phyloP scores from a whole-genome alignment of 768 basidiomycete species.

The Lactarius indigo region DNA sequence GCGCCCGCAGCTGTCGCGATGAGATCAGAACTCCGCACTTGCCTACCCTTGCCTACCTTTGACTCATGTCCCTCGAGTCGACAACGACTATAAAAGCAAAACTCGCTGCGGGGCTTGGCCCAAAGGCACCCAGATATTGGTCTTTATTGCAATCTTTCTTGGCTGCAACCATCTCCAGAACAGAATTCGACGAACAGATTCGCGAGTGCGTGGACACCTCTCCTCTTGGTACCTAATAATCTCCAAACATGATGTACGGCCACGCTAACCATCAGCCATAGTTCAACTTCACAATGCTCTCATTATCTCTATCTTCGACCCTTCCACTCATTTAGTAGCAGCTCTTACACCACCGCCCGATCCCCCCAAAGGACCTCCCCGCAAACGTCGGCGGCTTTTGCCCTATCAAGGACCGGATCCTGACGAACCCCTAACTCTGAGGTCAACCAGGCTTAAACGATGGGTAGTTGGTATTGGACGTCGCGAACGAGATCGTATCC shows the following conservation, averaged over 20 bases:
- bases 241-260: constrained; percentile 7
- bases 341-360: constrained; percentile 64
- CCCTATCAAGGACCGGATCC: constrained; percentile 69
- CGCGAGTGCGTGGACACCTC: constrained; percentile 59
- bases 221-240: constrained; percentile 39
- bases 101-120: constrained; percentile 57
- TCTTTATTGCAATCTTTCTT: constrained; percentile 62
- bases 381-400: constrained; percentile 63
- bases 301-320: constrained; percentile 79
- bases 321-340: constrained; percentile 65
- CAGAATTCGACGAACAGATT: constrained; percentile 72
- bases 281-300: constrained; percentile 83
- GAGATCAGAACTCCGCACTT: constrained; percentile 12
- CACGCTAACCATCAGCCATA: constrained; percentile 27
- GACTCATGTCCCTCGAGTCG: constrained; percentile 69
- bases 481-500: constrained; percentile 71
- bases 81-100: constrained; percentile 71
- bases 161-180: constrained; percentile 61
- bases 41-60: not conserved
- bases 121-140: constrained; percentile 60
- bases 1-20: not conserved
- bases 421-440: constrained; percentile 49
- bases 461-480: constrained; percentile 72
- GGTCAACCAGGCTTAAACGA: constrained; percentile 63
- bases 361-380: constrained; percentile 56